Evolutionary conservation across 768 basidiomycete species (phyloP), one percentile per base, ranked within the genome.

Genomic region (Tricholoma matsutake): DNA sequence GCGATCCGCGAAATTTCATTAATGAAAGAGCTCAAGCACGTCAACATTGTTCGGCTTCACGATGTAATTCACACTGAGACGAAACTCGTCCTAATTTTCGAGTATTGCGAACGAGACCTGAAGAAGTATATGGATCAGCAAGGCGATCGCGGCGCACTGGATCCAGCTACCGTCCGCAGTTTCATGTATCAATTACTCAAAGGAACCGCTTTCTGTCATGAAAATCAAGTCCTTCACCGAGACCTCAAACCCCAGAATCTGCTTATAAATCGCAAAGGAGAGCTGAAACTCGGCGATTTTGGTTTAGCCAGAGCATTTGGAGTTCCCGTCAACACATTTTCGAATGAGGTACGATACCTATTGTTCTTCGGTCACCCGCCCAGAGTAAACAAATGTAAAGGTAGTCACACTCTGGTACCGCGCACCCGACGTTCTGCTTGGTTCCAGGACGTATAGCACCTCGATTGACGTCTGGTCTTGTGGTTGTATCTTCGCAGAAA

Each of bases 61-160:
- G 97, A 98, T 74, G 97, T 99, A 54, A 98, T 98, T 64, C 97
- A 99, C 75, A 98, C 96, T 16, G 97, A 99, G 76, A 92, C 93
- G 7, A 98, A 98, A 68, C 88, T 99, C 54, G 92, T 98, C 64
- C 90, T 99, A 61, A 96, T 99, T 66, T 99, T 98, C 75, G 97
- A 99, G 76, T 98, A 86, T 72, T 97, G 95, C 75, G 97, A 99
- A 69, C 93, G 96, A 75, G 97, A 99, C 77, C 82, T 99, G 51
- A 99, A 99, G 76, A 95, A 94, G 72, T 98, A 98, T 75, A 99
- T 99, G 97, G 97, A 99, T 73, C 89, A 92, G 35, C 89, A 97
- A 67, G 97, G 97, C 58, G 95, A 98, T 65, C 86, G 96, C 47
- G 95, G 97, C 57, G 95, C 96, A 4, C 83, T 99, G 45, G 94